Evolutionary conservation across 345 rosid species (phyloP), one percentile per base, ranked within the genome.

Genomic region (Trapa incisa): DNA sequence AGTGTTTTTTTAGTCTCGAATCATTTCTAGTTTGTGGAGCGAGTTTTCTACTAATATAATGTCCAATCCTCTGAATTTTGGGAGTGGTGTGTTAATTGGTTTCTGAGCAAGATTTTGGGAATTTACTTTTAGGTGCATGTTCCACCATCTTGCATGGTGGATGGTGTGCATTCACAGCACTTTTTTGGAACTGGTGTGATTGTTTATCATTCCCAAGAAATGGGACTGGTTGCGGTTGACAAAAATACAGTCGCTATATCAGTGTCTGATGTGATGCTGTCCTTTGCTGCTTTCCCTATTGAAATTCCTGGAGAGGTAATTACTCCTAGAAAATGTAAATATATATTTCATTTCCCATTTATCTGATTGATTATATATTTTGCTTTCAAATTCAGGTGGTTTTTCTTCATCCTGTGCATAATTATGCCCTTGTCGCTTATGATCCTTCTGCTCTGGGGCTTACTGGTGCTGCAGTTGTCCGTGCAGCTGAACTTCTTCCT

Each of bases 231-330:
- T 70, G 94, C 78, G 63, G 96, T 94, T 75, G 99, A 94, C 83
- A 87, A 82, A 83, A 91, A 87, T 76, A 91, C 91, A 6, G 96
- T 89, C 67, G 84, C 97, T 33, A 79, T 89, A 75, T 81, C 91
- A 78, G 79, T 89, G 37, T 89, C 89, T 52, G 99, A 94, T 77
- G 88, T 94, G 85, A 86, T 94, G 89, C 71, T 94, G 76, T 91
- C 99, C 16, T 94, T 94, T 75, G 91, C 97, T 74, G 99, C 96
- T 68, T 91, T 80, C 78, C 97, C 99, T 47, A 84, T 91, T 73
- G 99, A 94, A 85, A 86, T 91, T 80, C 97, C 97, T 32, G 99
- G 97, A 72, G 91, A 94, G 95, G 97, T 94, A 76, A 75, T 68
- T 45, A 11, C 48, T 17, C 13, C 16, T 42, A 42, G 39, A 16